Conservation (phyloP, 2,329 filamentous ascomycete species). For the Dothideomycetes sp. region DNA sequence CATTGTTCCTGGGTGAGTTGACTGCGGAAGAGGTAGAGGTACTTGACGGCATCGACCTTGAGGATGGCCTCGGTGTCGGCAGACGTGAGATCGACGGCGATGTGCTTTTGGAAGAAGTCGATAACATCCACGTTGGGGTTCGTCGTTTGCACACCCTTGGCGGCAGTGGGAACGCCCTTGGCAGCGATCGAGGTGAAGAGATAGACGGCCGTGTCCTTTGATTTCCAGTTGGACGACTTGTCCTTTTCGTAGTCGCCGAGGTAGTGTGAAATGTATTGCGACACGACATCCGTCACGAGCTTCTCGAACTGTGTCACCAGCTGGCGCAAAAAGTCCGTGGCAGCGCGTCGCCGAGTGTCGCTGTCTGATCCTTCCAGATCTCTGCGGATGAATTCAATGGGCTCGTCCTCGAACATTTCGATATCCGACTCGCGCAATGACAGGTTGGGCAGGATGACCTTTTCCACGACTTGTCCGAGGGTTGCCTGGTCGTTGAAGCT, state of each 20-base stretch:
- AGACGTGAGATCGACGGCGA: slow-evolving; percentile 79
- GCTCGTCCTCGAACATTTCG: slow-evolving; percentile 95
- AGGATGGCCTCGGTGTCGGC: slow-evolving; percentile 68
- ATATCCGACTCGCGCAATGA: slow-evolving; percentile 85
- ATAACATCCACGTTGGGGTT: slow-evolving; percentile 71
- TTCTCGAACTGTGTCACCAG: slow-evolving; percentile 82
- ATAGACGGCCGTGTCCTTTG: slow-evolving; percentile 97
- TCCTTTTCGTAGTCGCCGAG: slow-evolving; percentile 64
- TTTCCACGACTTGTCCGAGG: slow-evolving; percentile 81
- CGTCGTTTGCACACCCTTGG: slow-evolving; percentile 81
- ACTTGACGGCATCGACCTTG: slow-evolving; percentile 97
- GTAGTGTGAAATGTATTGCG: slow-evolving; percentile 78
- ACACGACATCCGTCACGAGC: slow-evolving; percentile 77
- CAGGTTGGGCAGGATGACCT: slow-evolving; percentile 90
- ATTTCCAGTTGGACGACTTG: slow-evolving; percentile 70
- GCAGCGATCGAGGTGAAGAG: slow-evolving; percentile 90
- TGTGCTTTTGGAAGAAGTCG: slow-evolving; percentile 88
- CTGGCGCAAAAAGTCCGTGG: slow-evolving; percentile 86
- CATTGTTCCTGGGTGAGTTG: slow-evolving; percentile 88
- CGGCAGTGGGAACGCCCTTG: slow-evolving; percentile 78
- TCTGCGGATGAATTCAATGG: slow-evolving; percentile 92
- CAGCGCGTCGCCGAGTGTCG: slow-evolving; percentile 82
- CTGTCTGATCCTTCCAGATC: slow-evolving; percentile 95
- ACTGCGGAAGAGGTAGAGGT: slow-evolving; percentile 91
- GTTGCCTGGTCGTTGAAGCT: slow-evolving; percentile 77